Conservation (phyloP, 1,284 basidiomycete species). For the Pseudozyma pruni region DNA sequence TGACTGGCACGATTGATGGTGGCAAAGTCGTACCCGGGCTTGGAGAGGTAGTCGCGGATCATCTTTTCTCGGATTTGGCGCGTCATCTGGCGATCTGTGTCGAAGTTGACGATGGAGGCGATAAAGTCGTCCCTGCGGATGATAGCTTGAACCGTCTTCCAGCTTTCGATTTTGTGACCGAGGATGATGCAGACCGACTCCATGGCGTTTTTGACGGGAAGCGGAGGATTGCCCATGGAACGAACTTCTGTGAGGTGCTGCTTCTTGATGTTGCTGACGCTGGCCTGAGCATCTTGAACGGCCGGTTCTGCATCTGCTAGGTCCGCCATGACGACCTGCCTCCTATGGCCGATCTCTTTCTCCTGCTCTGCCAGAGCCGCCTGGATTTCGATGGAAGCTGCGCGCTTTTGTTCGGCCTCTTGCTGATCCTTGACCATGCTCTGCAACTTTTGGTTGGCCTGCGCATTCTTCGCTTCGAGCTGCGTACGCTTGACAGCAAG, state of each 20-base stretch:
- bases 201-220: conserved; percentile 97
- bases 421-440: conserved; percentile 99
- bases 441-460: conserved; percentile 96
- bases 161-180: conserved; percentile 96
- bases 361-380: conserved; percentile 92
- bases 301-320: conserved; percentile 98
- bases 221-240: conserved; percentile 97
- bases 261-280: conserved; percentile 96
- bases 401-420: conserved; percentile 97
- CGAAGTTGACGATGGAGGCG: conserved; percentile 94
- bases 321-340: conserved; percentile 89
- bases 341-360: conserved; percentile 85
- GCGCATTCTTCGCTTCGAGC: conserved; percentile 88
- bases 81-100: conserved; percentile 90
- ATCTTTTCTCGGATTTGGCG: conserved; percentile 87
- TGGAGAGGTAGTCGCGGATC: conserved; percentile 91
- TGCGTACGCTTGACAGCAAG: conserved; percentile 93
- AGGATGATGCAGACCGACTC: conserved; percentile 97
- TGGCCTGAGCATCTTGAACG: conserved; percentile 90
- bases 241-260: conserved; percentile 97
- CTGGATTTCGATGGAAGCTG: conserved; percentile 94
- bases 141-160: conserved; percentile 95
- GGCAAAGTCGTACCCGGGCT: conserved; percentile 93
- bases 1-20: conserved; percentile 93
- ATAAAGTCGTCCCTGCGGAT: conserved; percentile 99